These are phyloP conservation scores for Debaryomyces psychrophilus DNA, from an alignment of 1,139 yeast genomes.

Conservation along the genomic window DNA sequence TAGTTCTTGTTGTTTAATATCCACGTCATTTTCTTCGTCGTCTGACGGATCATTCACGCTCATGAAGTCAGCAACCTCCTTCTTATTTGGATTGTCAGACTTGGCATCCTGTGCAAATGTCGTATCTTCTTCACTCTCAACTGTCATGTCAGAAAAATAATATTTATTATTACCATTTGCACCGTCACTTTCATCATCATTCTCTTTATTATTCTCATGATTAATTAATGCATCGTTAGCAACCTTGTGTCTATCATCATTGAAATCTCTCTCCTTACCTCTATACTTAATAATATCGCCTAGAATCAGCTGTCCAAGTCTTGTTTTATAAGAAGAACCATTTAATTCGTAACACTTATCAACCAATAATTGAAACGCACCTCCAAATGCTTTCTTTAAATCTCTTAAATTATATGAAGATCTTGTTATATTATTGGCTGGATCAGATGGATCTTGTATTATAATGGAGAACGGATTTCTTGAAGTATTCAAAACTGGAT, in stretches of 20 bases:
- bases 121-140: slow-evolving; percentile 39
- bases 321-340: slow-evolving; percentile 63
- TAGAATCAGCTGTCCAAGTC: slow-evolving; percentile 74
- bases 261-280: slow-evolving; percentile 78
- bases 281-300: slow-evolving; percentile 80
- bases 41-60: slow-evolving; percentile 26
- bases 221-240: slow-evolving; percentile 58
- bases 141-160: slow-evolving; percentile 48
- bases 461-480: slow-evolving; percentile 69
- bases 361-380: slow-evolving; percentile 82
- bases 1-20: slow-evolving; percentile 11
- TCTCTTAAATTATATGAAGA: slow-evolving; percentile 83
- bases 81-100: slow-evolving; percentile 20
- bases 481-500: slow-evolving; percentile 56
- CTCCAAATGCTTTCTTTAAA: slow-evolving; percentile 84
- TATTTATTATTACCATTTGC: slow-evolving; percentile 42
- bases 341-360: slow-evolving; percentile 66
- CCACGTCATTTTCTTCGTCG: slow-evolving; percentile 17
- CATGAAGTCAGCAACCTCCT: slow-evolving; percentile 31
- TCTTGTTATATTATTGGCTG: slow-evolving; percentile 78
- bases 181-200: slow-evolving; percentile 19
- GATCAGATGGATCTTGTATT: slow-evolving; percentile 90
- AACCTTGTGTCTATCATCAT: slow-evolving; percentile 71
- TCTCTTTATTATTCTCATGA: slow-evolving; percentile 26
- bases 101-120: slow-evolving; percentile 10